These are phyloP conservation scores for Lenwebbia sp. DNA, from an alignment of 345 rosid genomes.

Conservation along the genomic window DNA sequence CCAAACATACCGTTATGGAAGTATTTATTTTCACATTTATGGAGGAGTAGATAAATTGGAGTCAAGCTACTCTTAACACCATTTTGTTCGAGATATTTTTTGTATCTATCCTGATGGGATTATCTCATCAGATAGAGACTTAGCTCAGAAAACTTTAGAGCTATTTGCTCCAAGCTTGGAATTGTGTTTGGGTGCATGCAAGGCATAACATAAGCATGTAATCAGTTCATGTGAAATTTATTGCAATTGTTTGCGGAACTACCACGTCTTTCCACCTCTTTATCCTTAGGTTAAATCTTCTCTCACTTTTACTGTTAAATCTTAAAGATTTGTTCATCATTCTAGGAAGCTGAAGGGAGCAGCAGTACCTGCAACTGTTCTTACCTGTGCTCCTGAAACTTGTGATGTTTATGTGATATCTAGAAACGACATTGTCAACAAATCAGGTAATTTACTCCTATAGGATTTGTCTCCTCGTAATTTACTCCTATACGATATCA, in stretches of 20 bases:
- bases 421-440: slow-evolving; percentile 27
- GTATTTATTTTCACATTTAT: neutral
- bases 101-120: neutral
- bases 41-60: neutral
- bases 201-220: neutral
- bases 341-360: slow-evolving; percentile 47
- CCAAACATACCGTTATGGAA: neutral
- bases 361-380: slow-evolving; percentile 39
- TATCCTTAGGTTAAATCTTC: neutral
- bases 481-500: no score
- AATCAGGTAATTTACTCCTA: slow-evolving; percentile 19
- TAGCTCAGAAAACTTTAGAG: neutral
- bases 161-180: neutral
- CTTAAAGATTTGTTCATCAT: neutral
- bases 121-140: neutral
- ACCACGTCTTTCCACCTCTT: neutral
- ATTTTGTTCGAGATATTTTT: neutral
- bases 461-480: slow-evolving; percentile 16
- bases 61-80: neutral
- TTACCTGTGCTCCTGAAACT: slow-evolving; percentile 34
- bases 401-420: slow-evolving; percentile 47
- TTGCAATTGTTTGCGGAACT: neutral
- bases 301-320: neutral
- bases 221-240: neutral
- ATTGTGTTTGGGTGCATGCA: neutral